These are phyloP conservation scores for Apiospora pterosperma DNA, from an alignment of 2,329 filamentous ascomycete genomes.

Conservation along the genomic window DNA sequence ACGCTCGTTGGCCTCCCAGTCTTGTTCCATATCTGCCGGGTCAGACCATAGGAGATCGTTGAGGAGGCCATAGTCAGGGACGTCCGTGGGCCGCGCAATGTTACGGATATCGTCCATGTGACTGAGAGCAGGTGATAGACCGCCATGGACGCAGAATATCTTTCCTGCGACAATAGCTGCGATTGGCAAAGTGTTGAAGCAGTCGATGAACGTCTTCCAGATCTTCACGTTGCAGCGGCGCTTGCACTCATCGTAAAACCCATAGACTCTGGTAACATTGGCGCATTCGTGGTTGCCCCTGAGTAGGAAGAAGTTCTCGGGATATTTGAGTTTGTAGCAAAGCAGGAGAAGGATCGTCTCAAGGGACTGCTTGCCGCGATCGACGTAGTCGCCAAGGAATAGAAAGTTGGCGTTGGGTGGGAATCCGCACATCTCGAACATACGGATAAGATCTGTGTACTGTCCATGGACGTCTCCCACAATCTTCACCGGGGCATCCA, in stretches of 20 bases:
- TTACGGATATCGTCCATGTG: constrained; percentile 99
- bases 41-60: constrained; percentile 98
- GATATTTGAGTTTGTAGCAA: constrained; percentile 96
- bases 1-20: constrained; percentile 96
- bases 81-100: constrained; percentile 92
- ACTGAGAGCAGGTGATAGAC: constrained; percentile 83
- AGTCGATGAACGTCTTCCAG: constrained; percentile 97
- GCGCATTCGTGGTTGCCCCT: constrained; percentile 96
- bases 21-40: constrained; percentile 94
- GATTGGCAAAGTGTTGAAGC: constrained; percentile 93
- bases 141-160: constrained; percentile 96
- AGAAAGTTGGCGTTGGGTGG: constrained; percentile 89
- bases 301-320: constrained; percentile 94
- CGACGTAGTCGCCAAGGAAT: constrained; percentile 94
- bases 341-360: constrained; percentile 91
- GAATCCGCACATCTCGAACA: constrained; percentile 99
- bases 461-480: constrained; percentile 96
- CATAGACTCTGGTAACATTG: constrained; percentile 92
- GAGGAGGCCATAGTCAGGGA: constrained; percentile 91
- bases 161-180: constrained; percentile 96
- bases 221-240: constrained; percentile 93
- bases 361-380: constrained; percentile 91
- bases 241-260: constrained; percentile 98
- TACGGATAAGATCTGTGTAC: constrained; percentile 90
- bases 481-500: constrained; percentile 94